These are phyloP conservation scores for Penicillium fuscoglaucum DNA, from an alignment of 2,329 filamentous ascomycete species.

Conservation along the genomic window DNA sequence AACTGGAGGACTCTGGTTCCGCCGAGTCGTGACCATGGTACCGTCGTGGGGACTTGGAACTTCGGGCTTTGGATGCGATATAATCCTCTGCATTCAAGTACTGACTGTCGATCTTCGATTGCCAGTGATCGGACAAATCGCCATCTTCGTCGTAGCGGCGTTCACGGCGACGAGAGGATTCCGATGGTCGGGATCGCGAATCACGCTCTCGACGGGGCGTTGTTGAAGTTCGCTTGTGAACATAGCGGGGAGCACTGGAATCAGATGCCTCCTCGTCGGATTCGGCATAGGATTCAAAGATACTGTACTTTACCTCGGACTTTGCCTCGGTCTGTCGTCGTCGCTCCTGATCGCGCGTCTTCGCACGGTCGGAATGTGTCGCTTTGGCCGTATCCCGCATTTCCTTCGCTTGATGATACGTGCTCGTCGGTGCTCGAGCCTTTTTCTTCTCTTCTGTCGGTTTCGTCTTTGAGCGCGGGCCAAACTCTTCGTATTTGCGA, in stretches of 20 bases:
- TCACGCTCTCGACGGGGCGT: slow-evolving; percentile 22
- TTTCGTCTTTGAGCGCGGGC: slow-evolving; percentile 36
- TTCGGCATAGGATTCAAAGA: slow-evolving; percentile 30
- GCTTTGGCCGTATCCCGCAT: slow-evolving; percentile 35
- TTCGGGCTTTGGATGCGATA: slow-evolving; percentile 36
- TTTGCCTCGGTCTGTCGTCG: slow-evolving; percentile 44
- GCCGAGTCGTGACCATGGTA: slow-evolving; percentile 32
- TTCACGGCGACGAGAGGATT: slow-evolving; percentile 25
- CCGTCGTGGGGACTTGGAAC: slow-evolving; percentile 37
- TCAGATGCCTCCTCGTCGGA: slow-evolving; percentile 37
- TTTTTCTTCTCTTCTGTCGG: slow-evolving; percentile 42
- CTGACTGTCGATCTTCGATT: slow-evolving; percentile 37
- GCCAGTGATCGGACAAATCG: slow-evolving; percentile 28
- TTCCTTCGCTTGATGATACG: slow-evolving; percentile 34
- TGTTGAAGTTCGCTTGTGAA: slow-evolving; percentile 22
- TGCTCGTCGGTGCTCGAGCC: slow-evolving; percentile 29
- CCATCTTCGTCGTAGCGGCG: slow-evolving; percentile 29
- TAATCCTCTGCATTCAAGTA: slow-evolving; percentile 39
- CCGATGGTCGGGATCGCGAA: slow-evolving; percentile 23
- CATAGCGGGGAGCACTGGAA: slow-evolving; percentile 28
- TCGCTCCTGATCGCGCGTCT: slow-evolving; percentile 46
- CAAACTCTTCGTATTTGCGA: slow-evolving; percentile 43
- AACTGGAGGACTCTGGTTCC: slow-evolving; percentile 35
- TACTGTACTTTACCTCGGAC: slow-evolving; percentile 26
- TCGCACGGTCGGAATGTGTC: slow-evolving; percentile 38